Conservation (phyloP, 768 basidiomycete genomes). For the Lactarius sp. region DNA sequence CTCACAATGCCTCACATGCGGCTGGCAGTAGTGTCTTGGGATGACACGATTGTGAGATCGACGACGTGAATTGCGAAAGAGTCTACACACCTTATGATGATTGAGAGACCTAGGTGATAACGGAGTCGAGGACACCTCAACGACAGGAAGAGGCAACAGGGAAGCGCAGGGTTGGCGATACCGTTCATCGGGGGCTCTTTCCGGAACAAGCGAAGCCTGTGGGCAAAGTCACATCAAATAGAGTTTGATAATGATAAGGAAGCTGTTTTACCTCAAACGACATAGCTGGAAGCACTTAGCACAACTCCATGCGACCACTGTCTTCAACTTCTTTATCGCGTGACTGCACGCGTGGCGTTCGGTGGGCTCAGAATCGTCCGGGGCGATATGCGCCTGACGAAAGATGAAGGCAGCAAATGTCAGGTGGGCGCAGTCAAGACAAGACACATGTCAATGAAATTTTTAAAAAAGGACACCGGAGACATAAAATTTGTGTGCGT, state of each 20-base stretch:
- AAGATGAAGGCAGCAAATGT: not conserved
- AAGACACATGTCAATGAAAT: not conserved
- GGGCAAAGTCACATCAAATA: conserved; percentile 9
- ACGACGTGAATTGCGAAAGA: not conserved
- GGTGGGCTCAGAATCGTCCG: no score
- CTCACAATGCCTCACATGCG: not conserved
- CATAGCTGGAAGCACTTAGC: not conserved
- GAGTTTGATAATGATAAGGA: conserved; percentile 13
- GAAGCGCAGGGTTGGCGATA: not conserved
- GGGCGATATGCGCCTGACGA: conserved; percentile 4
- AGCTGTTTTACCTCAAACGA: conserved; percentile 3
- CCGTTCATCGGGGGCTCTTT: not conserved
- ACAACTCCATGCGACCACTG: no score
- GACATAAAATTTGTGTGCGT: not conserved
- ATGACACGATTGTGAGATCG: not conserved
- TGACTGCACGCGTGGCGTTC: not conserved
- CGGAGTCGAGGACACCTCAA: not conserved
- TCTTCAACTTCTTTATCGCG: conserved; percentile 1
- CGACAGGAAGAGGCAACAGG: not conserved
- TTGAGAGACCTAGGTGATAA: not conserved
- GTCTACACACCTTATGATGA: conserved; percentile 1
- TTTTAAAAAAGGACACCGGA: not conserved
- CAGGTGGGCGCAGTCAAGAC: not conserved
- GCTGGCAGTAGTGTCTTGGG: not conserved
- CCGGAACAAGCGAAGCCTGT: conserved; percentile 6